These are phyloP conservation scores for Ustilago bromivora DNA, from an alignment of 1,284 basidiomycete species.

Conservation along the genomic window DNA sequence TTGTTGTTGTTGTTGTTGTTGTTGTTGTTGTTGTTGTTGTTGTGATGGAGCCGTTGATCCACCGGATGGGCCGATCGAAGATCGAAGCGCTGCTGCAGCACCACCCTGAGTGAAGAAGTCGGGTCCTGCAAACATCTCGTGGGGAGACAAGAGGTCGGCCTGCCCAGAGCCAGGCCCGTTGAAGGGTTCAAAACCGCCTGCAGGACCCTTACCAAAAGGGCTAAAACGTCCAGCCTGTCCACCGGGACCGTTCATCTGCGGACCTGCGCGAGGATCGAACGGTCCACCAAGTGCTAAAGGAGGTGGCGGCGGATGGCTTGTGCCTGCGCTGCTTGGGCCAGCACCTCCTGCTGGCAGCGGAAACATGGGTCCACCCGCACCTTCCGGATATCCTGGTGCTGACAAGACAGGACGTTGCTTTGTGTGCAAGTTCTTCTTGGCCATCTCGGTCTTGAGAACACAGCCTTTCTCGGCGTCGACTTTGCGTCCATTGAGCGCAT, in stretches of 20 bases:
- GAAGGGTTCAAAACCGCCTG: constrained; percentile 42
- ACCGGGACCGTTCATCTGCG: constrained; percentile 28
- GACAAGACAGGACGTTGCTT: constrained; percentile 60
- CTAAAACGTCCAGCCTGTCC: constrained; percentile 29
- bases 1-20: constrained; percentile 7
- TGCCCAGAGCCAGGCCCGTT: constrained; percentile 19
- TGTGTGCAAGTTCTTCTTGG: constrained; percentile 98
- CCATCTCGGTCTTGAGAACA: constrained; percentile 97
- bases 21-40: constrained; percentile 12
- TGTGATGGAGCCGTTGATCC: constrained; percentile 6
- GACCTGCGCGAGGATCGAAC: constrained; percentile 42
- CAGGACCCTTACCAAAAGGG: constrained; percentile 23
- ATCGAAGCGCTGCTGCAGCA: constrained; percentile 23
- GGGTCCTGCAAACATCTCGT: constrained; percentile 44
- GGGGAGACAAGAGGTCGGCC: constrained; percentile 51
- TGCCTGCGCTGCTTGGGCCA: constrained; percentile 12
- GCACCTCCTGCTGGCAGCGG: constrained; percentile 13
- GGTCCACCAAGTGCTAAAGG: constrained; percentile 36
- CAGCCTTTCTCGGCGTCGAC: constrained; percentile 95
- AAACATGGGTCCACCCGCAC: constrained; percentile 19
- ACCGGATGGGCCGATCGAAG: constrained; percentile 13
- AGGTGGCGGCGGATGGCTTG: constrained; percentile 17
- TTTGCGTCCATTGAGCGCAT: constrained; percentile 87
- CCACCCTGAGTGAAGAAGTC: constrained; percentile 38
- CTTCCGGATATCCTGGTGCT: constrained; percentile 35